phyloP scores from a whole-genome alignment of 805 yeast species.

The Saccharomyces jurei region DNA sequence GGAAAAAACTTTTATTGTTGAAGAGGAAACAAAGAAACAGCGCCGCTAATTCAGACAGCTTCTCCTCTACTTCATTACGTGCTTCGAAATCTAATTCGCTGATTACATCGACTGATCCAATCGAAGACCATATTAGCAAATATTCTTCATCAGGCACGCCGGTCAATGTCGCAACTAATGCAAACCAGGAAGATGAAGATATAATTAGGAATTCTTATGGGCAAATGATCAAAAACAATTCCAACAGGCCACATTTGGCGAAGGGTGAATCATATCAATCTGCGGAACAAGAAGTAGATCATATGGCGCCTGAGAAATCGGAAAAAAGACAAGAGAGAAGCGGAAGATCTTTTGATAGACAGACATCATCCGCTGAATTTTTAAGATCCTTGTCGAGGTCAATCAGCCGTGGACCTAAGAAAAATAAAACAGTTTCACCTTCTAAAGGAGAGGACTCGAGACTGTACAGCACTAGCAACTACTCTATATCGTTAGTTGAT shows the following conservation, averaged over 20 bases:
- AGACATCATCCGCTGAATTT: conserved; percentile 37
- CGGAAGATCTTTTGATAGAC: conserved; percentile 17
- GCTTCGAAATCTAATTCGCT: conserved; percentile 14
- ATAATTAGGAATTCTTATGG: conserved; percentile 27
- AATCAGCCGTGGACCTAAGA: conserved; percentile 19
- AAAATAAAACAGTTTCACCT: conserved; percentile 1
- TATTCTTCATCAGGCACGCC: conserved; percentile 4
- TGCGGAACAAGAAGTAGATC: conserved; percentile 40
- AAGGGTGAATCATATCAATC: conserved; percentile 71
- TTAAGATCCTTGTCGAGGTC: conserved; percentile 41
- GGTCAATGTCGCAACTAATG: neutral
- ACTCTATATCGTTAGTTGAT: conserved; percentile 24
- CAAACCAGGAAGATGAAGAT: conserved; percentile 4
- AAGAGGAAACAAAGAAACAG: conserved; percentile 1
- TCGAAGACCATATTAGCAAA: conserved; percentile 14
- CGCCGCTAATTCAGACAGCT: neutral
- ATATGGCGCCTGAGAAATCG: conserved; percentile 5
- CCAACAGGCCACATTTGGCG: conserved; percentile 55
- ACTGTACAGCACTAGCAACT: conserved; percentile 22
- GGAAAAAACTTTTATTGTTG: conserved; percentile 7
- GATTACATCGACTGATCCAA: conserved; percentile 24
- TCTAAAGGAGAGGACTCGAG: conserved; percentile 7
- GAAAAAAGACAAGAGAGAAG: conserved; percentile 11
- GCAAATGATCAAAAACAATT: conserved; percentile 20
- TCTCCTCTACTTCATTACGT: conserved; percentile 8